Evolutionary conservation across 192 early-diverging fungal genomes (phyloP), one percentile per base, ranked within the genome.

Genomic region (Podila epigama): DNA sequence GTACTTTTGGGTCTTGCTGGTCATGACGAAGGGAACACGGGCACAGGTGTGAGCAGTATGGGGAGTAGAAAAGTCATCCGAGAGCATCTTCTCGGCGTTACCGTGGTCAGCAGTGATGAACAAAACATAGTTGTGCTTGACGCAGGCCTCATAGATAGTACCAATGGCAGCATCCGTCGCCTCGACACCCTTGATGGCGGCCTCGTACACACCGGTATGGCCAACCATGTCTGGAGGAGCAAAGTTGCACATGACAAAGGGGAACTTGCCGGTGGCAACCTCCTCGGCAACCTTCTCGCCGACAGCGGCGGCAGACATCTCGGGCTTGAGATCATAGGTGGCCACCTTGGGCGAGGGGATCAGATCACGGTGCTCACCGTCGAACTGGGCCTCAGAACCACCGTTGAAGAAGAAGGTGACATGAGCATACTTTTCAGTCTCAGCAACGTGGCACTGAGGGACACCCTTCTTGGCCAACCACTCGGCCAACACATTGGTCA

Each of bases 351-450:
- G 98, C 28, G 92, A 94, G 33, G 92, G 69, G 66, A 99, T 89
- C 82, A 99, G 73, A 60, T 91, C 92, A 44, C 98, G 93, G 61
- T 95, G 88, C 85, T 99, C 98, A 44, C 82, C 79, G 41, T 80
- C 52, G 83, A 95, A 99, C 80, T 97, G 95, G 32, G 92, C 90
- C 81, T 98, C 97, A 22, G 91, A 87, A 31, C 98, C 98, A 66
- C 98, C 98, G 84, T 98, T 98, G 86, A 98, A 99, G 90, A 99
- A 99, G 89, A 99, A 99, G 51, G 98, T 99, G 32, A 99, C 98
- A 79, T 99, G 98, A 29, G 98, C 97, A 84, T 97, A 99, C 86
- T 99, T 99, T 75, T 99, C 98, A 4, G 98, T 99, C 85, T 99
- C 98, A 51, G 98, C 98, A 68, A 98, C 88, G 83, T 98, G 98